phyloP scores from a whole-genome alignment of 2,329 filamentous ascomycete genomes.

The Curvularia spicifera region DNA sequence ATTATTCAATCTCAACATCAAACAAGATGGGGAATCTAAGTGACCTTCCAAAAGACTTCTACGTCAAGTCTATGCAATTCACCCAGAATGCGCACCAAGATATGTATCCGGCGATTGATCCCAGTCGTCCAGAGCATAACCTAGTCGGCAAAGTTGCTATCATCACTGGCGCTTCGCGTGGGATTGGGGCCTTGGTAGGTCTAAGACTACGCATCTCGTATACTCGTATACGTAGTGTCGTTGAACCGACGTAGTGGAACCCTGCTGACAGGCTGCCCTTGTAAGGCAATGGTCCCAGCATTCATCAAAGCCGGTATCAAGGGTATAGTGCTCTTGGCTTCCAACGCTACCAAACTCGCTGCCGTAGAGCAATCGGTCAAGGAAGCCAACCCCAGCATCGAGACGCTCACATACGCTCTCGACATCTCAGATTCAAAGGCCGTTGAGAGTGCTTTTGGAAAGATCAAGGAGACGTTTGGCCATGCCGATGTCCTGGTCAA shows the following conservation, averaged over 20 bases:
- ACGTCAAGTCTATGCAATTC: conserved; percentile 22
- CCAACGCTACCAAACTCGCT: conserved; percentile 34
- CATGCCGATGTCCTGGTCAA: conserved; percentile 32
- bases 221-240: neutral
- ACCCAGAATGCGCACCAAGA: conserved; percentile 37
- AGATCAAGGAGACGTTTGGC: conserved; percentile 22
- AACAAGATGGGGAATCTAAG: conserved; percentile 16
- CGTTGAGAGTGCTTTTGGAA: conserved; percentile 26
- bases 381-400: conserved; percentile 35
- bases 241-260: neutral
- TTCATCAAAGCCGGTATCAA: conserved; percentile 46
- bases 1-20: neutral
- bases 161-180: conserved; percentile 52
- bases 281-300: conserved; percentile 39
- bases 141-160: conserved; percentile 48
- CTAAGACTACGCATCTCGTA: neutral
- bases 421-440: conserved; percentile 36
- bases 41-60: conserved; percentile 22
- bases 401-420: conserved; percentile 37
- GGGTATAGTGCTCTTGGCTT: conserved; percentile 44
- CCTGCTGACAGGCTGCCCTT: neutral
- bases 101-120: conserved; percentile 51
- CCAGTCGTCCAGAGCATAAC: conserved; percentile 37
- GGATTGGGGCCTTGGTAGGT: conserved; percentile 42
- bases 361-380: conserved; percentile 32